Base-by-base conservation (phyloP, 1,139 yeast species). In the Ogataea hybrid region DNA sequence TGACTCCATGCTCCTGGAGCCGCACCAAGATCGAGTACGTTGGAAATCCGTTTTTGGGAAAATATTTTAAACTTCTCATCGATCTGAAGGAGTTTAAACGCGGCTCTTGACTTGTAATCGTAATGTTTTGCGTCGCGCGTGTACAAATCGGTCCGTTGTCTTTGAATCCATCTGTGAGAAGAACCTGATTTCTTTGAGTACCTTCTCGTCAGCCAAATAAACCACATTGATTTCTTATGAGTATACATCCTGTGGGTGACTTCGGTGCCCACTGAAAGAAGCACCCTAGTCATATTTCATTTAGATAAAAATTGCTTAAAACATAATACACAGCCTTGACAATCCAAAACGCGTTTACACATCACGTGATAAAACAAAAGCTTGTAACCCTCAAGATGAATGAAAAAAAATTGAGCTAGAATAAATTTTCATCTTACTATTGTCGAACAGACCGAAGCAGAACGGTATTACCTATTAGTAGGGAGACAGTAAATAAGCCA, bases 1-100 rank as follows among this genome's bases (percentile, higher is more conserved):
- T 82, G 87, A 10, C 90, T 75, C 98, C 98, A 92, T 27, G 95
- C 90, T 0, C 98, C 98, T 0, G 98, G 98, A 0, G 95, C 95
- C 60, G 75, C 92, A 1, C 98, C 98, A 39, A 92, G 69, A 64
- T 92, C 98, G 4, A 92, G 79, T 0, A 92, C 84, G 42, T 83
- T 79, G 52, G 67, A 50, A 1, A 17, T 14, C 70, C 3, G 67
- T 48, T 9, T 71, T 70, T 6, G 75, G 70, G 42, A 66, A 61
- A 92, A 81, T 3, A 92, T 49, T 22, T 69, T 65, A 62, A 71
- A 84, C 56, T 75, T 79, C 23, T 79, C 70, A 59, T 89, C 81
- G 25, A 92, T 70, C 58, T 84, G 88, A 16, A 80, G 61, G 32
- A 92, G 68, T 59, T 92, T 92, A 67, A 78, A 90, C 0, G 97